Evolutionary conservation across 768 basidiomycete species (phyloP), one percentile per base, ranked within the genome.

Genomic region (Dendrothele bispora): DNA sequence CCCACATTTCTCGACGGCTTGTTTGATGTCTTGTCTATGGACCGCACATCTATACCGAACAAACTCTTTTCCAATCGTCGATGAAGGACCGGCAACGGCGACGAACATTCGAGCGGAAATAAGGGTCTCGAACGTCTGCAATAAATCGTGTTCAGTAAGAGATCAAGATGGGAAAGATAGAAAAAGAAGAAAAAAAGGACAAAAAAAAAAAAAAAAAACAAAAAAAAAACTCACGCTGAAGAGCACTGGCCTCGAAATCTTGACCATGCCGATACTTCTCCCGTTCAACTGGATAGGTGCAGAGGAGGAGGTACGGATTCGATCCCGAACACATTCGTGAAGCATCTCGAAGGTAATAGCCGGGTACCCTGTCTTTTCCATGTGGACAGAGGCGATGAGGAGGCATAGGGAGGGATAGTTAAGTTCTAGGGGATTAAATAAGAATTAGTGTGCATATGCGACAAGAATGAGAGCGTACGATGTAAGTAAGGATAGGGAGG

Each of bases 331-430:
- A 26, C 75, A 73, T 43, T 91, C 88, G 52, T 87, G 77, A 7
- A 95, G 77, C 84, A 95, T 92, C 57, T 95, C 91, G 60, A 98
- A 95, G 25, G 90, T 98, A 66, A 97, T 84, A 12, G 70, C 69
- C 17, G 86, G 75, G 50, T 93, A 86, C 0, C 94, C 94, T 5
- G 82, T 80, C 8, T 83, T 84, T 21, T 82, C 69, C 4, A 83
- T 75, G 59, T 97, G 95, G 58, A 84, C 77, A 12, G 83, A 77
- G n/a, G 94, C 88, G 50, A 98, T 86, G 35, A 97, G 77, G 25
- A 95, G 75, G 59, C 91, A 93, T 17, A 92, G 65, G 2, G 80
- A 71, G 7, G 94, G 88, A 60, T 95, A 91, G 17, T 91, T 70
- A 18, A 94, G 62, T 46, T 74, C 90, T 93, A 17, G 17, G 39